Percentiles rank a stretch among this genome's conserved stretches.
Evolutionary conservation across 768 basidiomycete genomes (phyloP).

Genomic region (Tubosaeta sp.): DNA sequence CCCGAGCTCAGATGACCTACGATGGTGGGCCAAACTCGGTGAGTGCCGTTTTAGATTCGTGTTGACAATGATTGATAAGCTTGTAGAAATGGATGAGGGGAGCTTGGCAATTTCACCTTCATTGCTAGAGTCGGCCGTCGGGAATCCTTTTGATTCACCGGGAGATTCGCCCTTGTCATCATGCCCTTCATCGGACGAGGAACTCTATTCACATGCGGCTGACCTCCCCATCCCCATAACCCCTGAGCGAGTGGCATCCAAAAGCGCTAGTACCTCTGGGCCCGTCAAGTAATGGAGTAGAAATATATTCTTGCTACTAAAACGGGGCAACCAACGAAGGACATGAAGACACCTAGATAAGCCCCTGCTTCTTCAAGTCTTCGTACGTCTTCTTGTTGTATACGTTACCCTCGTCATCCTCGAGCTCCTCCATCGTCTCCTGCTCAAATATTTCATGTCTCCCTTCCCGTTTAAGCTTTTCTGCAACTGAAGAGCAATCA

Average conservation of each 20-base stretch:
- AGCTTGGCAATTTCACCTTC: conserved; percentile 32
- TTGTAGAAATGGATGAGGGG: conserved; percentile 17
- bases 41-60: conserved; percentile 9
- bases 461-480: conserved; percentile 97
- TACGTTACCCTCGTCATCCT: conserved; percentile 98
- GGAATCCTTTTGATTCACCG: conserved; percentile 76
- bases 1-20: conserved; percentile 70
- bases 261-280: conserved; percentile 2
- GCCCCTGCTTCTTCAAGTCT: conserved; percentile 92
- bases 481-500: conserved; percentile 62
- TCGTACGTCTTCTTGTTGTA: conserved; percentile 98
- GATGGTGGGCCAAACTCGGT: conserved; percentile 83
- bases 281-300: conserved; percentile 8
- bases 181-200: conserved; percentile 81
- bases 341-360: conserved; percentile 49
- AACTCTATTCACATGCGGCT: conserved; percentile 71
- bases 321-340: conserved; percentile 1
- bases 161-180: conserved; percentile 62
- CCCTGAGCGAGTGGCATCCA: conserved; percentile 28
- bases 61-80: not conserved
- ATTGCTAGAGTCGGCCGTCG: conserved; percentile 37
- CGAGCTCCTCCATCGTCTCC: conserved; percentile 96
- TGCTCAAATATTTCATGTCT: conserved; percentile 87
- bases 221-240: conserved; percentile 66
- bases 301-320: not conserved